These are phyloP conservation scores for Bifiguratus adelaidae DNA, from an alignment of 192 early-diverging fungal species.

Conservation along the genomic window DNA sequence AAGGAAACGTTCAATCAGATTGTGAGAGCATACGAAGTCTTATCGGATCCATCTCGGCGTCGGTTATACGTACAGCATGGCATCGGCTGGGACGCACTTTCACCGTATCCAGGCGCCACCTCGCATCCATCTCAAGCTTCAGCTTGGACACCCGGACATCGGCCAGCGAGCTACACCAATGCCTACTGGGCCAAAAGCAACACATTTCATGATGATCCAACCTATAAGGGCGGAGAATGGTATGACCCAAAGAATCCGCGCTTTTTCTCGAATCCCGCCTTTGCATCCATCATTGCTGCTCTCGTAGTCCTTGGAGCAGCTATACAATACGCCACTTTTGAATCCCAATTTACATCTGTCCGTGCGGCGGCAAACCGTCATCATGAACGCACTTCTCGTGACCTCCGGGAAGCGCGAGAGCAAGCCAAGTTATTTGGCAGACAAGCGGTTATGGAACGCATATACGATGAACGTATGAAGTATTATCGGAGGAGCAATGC, in stretches of 20 bases:
- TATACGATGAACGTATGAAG: neutral
- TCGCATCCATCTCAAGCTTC: conserved; percentile 1
- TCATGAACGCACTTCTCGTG: conserved; percentile 10
- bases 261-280: conserved; percentile 13
- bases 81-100: conserved; percentile 14
- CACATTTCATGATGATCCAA: conserved; percentile 4
- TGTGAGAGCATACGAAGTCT: conserved; percentile 15
- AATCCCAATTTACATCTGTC: neutral
- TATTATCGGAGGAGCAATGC: neutral
- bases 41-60: conserved; percentile 5
- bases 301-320: conserved; percentile 1
- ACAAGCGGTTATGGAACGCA: neutral
- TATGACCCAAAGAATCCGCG: conserved; percentile 4
- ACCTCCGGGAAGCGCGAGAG: conserved; percentile 9
- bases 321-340: conserved; percentile 3
- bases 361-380: conserved; percentile 11
- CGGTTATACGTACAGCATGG: conserved; percentile 11
- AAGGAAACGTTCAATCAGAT: conserved; percentile 12
- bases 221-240: conserved; percentile 5
- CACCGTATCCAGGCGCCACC: neutral
- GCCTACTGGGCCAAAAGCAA: conserved; percentile 3
- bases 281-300: conserved; percentile 8
- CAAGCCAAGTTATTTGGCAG: neutral
- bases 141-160: no score
- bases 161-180: conserved; percentile 1